Conservation (phyloP, 257 asterid species). For the Craterostigma plantagineum region DNA sequence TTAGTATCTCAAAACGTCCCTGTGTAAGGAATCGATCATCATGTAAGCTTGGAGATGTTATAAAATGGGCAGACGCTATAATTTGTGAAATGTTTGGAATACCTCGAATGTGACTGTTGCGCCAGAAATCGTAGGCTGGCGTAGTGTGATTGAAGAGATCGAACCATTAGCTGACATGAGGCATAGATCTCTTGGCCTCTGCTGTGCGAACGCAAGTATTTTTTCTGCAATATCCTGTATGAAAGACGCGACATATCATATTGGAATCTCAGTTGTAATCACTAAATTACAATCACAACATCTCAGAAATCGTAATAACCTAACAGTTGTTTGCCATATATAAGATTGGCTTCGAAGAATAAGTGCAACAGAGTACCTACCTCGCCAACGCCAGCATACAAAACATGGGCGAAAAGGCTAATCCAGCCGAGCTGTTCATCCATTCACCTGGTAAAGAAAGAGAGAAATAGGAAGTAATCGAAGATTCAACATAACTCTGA, state of each 20-base stretch:
- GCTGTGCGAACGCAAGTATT: constrained; percentile 81
- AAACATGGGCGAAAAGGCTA: constrained; percentile 92
- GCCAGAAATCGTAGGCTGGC: constrained; percentile 54
- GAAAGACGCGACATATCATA: too few relatives aligned
- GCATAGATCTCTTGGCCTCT: constrained; percentile 88
- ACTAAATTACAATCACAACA: too few relatives aligned
- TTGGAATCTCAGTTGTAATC: too few relatives aligned
- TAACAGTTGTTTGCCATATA: too few relatives aligned
- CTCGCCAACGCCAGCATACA: constrained; percentile 65
- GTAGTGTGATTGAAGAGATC: constrained; percentile 57
- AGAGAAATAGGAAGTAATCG: too few relatives aligned
- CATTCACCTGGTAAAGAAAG: constrained; percentile 56
- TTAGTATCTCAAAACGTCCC: constrained; percentile 54
- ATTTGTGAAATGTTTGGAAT: too few relatives aligned
- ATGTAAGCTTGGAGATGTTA: too few relatives aligned
- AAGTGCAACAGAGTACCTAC: constrained; percentile 42
- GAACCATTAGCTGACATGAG: constrained; percentile 73
- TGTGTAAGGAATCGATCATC: constrained; percentile 3
- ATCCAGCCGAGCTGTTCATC: constrained; percentile 95
- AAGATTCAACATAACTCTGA: not conserved
- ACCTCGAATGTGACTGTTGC: constrained; percentile 77
- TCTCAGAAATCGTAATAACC: too few relatives aligned
- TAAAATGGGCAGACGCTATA: too few relatives aligned
- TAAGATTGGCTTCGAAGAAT: too few relatives aligned
- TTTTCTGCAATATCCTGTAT: constrained; percentile 91